Percentiles rank a stretch among this genome's conserved stretches.
Conservation (phyloP, 192 early-diverging fungal genomes). For the Podochytrium sp. region DNA sequence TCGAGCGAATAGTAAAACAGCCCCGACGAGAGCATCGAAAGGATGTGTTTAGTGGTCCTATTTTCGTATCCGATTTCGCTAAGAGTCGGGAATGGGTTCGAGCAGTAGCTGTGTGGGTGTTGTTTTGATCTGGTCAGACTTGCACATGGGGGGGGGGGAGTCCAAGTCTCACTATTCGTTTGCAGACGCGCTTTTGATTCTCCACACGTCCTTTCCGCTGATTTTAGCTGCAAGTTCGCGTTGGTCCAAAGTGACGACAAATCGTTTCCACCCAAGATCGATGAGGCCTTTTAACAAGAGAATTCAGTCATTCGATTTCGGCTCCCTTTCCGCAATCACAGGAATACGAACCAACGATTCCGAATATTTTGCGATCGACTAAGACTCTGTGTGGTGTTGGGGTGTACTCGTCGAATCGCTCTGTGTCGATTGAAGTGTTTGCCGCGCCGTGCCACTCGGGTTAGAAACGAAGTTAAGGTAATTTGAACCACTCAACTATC, state of each 20-base stretch:
- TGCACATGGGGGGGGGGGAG: too few species aligned
- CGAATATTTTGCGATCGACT: not conserved
- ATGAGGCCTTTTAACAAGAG: constrained; percentile 2
- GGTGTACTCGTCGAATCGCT: constrained; percentile 7
- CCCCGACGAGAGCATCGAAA: constrained; percentile 15
- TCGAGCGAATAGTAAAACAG: constrained; percentile 22
- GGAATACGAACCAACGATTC: constrained; percentile 22
- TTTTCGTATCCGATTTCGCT: constrained; percentile 34
- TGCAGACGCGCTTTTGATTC: constrained; percentile 8
- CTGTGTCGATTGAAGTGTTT: not conserved
- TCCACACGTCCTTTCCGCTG: constrained; percentile 18
- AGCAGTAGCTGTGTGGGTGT: not conserved
- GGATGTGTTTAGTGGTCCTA: constrained; percentile 1
- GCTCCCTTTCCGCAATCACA: not conserved
- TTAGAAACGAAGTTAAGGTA: too few species aligned
- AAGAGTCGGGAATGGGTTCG: constrained; percentile 5
- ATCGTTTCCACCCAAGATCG: constrained; percentile 27
- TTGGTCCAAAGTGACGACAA: not conserved
- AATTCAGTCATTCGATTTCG: not conserved
- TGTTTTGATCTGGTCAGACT: too few species aligned
- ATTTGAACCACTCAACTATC: not conserved
- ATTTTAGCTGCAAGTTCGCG: constrained; percentile 20
- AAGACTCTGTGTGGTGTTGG: not conserved
- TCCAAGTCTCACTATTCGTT: constrained; percentile 15
- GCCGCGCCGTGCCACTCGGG: not conserved